These are phyloP conservation scores for Solanum gandarillasii DNA, from an alignment of 257 asterid species.

Conservation along the genomic window DNA sequence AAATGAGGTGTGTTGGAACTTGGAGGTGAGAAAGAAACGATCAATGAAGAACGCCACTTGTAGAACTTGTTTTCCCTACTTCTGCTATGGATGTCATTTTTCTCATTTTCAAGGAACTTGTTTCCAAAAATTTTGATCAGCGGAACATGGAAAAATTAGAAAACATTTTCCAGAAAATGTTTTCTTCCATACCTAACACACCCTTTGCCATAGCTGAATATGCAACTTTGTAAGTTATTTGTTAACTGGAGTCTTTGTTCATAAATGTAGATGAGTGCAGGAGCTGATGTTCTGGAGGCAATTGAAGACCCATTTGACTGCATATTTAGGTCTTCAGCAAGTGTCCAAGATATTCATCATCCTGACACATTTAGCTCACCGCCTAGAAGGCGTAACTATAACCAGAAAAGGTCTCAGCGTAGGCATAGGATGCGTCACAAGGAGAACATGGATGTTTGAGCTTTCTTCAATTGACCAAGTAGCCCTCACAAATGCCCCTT, in stretches of 20 bases:
- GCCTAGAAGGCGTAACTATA: conserved; percentile 20
- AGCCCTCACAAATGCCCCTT: not conserved
- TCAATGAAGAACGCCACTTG: not conserved
- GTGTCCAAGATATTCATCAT: conserved; percentile 15
- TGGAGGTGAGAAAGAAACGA: not conserved
- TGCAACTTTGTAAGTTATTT: not conserved
- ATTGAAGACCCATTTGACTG: conserved; percentile 49
- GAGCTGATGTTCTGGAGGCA: not conserved
- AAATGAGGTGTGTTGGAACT: not conserved
- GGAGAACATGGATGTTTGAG: conserved; percentile 32
- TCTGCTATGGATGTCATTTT: not conserved
- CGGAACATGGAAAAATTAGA: too few relatives aligned
- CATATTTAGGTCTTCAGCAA: conserved; percentile 38
- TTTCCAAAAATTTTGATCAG: too few relatives aligned
- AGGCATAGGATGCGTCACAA: conserved; percentile 38
- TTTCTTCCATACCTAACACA: not conserved
- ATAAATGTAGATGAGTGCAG: conserved; percentile 23
- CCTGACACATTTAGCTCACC: conserved; percentile 8
- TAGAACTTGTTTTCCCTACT: not conserved
- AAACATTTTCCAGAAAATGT: too few relatives aligned
- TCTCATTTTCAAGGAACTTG: not conserved
- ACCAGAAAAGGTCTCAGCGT: conserved; percentile 40
- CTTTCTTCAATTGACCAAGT: conserved; percentile 1
- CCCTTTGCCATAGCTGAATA: not conserved
- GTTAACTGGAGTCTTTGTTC: not conserved